Conservation (phyloP, 129 eudicot species). For the Saposhnikovia divaricata region DNA sequence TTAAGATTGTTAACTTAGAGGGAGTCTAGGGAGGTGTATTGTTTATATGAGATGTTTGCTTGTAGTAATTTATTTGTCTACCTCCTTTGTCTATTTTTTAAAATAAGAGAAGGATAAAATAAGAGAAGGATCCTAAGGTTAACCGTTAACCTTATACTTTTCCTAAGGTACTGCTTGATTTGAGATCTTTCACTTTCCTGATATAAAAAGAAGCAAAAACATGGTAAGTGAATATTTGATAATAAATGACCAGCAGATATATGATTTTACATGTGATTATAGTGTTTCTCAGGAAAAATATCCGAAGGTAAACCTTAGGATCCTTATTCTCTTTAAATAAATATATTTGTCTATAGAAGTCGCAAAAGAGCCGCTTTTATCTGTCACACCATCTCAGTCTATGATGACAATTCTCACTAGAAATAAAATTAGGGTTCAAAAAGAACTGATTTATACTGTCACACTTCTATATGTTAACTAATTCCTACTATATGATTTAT, state of each 20-base stretch:
- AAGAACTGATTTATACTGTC: background rate
- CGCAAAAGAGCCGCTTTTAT: background rate
- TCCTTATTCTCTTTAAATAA: background rate
- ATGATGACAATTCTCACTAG: background rate
- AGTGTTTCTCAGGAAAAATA: no score
- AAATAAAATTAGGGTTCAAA: background rate
- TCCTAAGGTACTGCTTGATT: no score
- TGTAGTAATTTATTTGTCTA: background rate
- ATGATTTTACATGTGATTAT: no score
- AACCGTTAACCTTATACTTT: no score
- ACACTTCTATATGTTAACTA: background rate
- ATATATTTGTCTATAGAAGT: background rate
- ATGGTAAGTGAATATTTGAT: no score
- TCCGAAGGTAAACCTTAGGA: no score
- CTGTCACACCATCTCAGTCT: no score
- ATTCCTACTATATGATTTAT: slow-evolving; percentile 14
- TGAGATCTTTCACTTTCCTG: no score
- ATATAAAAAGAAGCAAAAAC: no score
- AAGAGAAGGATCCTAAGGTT: no score
- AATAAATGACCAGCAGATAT: no score
- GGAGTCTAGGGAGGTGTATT: background rate
- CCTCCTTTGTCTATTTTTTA: background rate
- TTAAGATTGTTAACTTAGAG: background rate
- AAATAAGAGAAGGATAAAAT: no score
- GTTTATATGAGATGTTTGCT: background rate